phyloP scores from a whole-genome alignment of 1,139 yeast genomes.

The Blastobotrys elegans region DNA sequence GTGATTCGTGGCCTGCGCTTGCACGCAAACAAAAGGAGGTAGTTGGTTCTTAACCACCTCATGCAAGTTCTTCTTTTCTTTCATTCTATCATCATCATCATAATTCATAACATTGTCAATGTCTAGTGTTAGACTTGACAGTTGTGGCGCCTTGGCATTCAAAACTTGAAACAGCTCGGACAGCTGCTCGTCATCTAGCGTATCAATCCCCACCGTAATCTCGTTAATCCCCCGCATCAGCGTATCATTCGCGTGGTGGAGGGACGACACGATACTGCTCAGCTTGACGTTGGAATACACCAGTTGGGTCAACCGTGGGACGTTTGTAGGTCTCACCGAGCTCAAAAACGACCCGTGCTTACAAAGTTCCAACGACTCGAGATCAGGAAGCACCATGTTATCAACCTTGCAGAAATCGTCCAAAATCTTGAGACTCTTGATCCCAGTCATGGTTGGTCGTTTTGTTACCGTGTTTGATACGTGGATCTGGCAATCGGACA shows the following conservation, averaged over 20 bases:
- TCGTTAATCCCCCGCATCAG: not conserved
- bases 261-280: not conserved
- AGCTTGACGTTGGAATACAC: conserved; percentile 2
- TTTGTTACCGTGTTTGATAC: conserved; percentile 6
- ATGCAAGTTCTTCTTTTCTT: no score
- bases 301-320: conserved; percentile 4
- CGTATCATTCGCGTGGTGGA: not conserved
- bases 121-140: not conserved
- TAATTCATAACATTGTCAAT: not conserved
- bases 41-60: not conserved
- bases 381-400: conserved; percentile 6
- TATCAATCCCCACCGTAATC: not conserved
- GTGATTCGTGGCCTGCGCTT: no score
- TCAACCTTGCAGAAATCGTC: conserved; percentile 11
- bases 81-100: not conserved
- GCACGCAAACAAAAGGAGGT: not conserved
- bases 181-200: not conserved
- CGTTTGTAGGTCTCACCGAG: conserved; percentile 1
- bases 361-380: conserved; percentile 2
- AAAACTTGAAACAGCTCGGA: not conserved
- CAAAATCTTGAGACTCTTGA: conserved; percentile 6
- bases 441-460: conserved; percentile 5
- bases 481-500: conserved; percentile 10
- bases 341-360: conserved; percentile 5
- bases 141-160: not conserved